Percentiles rank a stretch among this genome's conserved stretches.
Conservation (phyloP, 192 early-diverging fungal genomes). For the Pilaira anomala region DNA sequence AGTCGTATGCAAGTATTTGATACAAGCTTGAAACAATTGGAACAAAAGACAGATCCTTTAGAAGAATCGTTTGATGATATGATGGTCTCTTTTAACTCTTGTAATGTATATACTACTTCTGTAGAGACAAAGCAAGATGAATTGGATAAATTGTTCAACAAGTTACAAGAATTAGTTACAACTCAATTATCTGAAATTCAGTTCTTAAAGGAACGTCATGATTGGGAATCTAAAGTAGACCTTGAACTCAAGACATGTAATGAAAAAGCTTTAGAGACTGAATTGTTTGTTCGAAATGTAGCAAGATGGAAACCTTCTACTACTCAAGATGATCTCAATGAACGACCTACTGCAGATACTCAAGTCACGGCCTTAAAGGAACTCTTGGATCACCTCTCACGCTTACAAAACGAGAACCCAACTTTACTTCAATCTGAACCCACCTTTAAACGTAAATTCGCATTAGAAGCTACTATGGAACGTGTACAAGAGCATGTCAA, state of each 20-base stretch:
- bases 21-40: no score
- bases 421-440: neutral
- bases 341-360: no score
- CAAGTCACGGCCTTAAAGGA: no score
- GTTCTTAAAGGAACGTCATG: neutral
- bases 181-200: neutral
- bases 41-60: neutral
- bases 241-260: neutral
- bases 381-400: no score
- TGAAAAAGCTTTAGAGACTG: neutral
- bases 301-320: neutral
- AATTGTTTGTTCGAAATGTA: neutral
- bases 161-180: neutral
- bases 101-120: neutral
- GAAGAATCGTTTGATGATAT: neutral
- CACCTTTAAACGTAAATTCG: neutral
- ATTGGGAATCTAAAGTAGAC: constrained; percentile 12
- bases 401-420: no score
- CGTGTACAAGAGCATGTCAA: neutral
- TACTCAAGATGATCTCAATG: no score
- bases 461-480: neutral
- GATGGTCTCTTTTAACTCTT: neutral
- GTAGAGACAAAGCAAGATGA: neutral
- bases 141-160: neutral
- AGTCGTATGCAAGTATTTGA: no score